These are phyloP conservation scores for Candida awuae DNA, from an alignment of 805 yeast species.

Conservation along the genomic window DNA sequence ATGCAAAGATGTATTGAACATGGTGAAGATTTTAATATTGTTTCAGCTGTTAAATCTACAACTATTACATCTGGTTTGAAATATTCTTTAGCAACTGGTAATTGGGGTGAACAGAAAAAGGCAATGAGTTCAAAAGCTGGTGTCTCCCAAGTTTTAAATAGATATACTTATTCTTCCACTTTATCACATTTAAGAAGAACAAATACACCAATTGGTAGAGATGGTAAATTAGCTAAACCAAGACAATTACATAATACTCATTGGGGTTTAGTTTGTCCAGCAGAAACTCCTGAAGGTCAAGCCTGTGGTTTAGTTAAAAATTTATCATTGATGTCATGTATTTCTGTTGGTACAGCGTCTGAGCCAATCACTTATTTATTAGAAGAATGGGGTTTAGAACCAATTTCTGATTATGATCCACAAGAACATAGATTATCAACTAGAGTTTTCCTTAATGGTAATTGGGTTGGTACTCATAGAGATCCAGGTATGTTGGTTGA, in stretches of 20 bases:
- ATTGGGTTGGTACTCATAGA: slow-evolving; percentile 98
- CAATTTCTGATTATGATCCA: slow-evolving; percentile 91
- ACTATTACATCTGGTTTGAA: slow-evolving; percentile 96
- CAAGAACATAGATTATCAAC: slow-evolving; percentile 86
- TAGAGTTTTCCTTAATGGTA: slow-evolving; percentile 95
- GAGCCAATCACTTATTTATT: slow-evolving; percentile 87
- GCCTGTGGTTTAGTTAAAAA: slow-evolving; percentile 99
- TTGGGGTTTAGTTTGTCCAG: slow-evolving; percentile 99
- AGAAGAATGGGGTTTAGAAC: slow-evolving; percentile 99
- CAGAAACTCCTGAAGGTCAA: slow-evolving; percentile 99
- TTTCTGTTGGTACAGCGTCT: slow-evolving; percentile 96
- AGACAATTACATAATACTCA: slow-evolving; percentile 98
- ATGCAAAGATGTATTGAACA: slow-evolving; percentile 99
- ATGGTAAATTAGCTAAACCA: slow-evolving; percentile 97
- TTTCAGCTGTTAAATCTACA: slow-evolving; percentile 93
- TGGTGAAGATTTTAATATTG: slow-evolving; percentile 92
- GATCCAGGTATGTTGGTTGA: slow-evolving; percentile 90
- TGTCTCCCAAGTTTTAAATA: slow-evolving; percentile 95
- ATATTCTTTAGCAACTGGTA: slow-evolving; percentile 97
- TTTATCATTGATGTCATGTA: slow-evolving; percentile 92
- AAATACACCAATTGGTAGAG: slow-evolving; percentile 98
- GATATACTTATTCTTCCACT: slow-evolving; percentile 98
- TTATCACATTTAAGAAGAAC: slow-evolving; percentile 98
- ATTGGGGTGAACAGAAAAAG: slow-evolving; percentile 99
- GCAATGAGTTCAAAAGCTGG: slow-evolving; percentile 99